Evolutionary conservation across 306 rosid genomes (phyloP), one percentile per base, ranked within the genome.

Genomic region (Prunus mume): DNA sequence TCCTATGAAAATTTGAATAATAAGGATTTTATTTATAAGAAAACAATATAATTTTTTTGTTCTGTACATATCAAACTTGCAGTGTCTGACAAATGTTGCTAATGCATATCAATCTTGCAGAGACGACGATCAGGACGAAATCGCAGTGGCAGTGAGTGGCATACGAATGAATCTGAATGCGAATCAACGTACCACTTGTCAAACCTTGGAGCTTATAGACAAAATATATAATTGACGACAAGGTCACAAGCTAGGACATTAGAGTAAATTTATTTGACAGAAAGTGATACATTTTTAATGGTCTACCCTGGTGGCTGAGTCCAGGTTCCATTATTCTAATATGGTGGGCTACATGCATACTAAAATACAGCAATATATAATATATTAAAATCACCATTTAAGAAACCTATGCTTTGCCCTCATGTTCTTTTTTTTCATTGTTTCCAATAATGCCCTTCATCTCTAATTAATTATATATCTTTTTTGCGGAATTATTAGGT

Each of bases 301-400:
- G 76, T 72, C 60, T 10, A 18, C 74, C 20, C 62, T 45, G 80
- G 68, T 68, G 68, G 80, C 43, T 47, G 60, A 41, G 27, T 47
- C 34, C 73, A 74, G 18, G 2, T 47, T 38, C 7, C 22, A 19
- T 10, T 49, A n/a, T 77, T 77, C 80, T 28, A 28, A 11, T 13
- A 28, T 45, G 75, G 69, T 28, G 67, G 58, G 75, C 78, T 74
- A 12, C 70, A 9, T 49, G 12, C 13, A 7, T 17, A 9, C 34
- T 68, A n/a, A 25, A 27, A 47, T 65, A 55, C 2, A 55, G 1
- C 19, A 17, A 13, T 22, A 10, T 20, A 56, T 6, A 56, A 20
- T 24, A 22, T 3, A 11, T 24, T 24, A 24, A 25, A 58, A 58
- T 58, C 7, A 15, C 18, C 65, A 13, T 55, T 1, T 10, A 19